Evolutionary conservation across 495 filamentous ascomycete genomes (phyloP).

Genomic region (Trichoderma virens): DNA sequence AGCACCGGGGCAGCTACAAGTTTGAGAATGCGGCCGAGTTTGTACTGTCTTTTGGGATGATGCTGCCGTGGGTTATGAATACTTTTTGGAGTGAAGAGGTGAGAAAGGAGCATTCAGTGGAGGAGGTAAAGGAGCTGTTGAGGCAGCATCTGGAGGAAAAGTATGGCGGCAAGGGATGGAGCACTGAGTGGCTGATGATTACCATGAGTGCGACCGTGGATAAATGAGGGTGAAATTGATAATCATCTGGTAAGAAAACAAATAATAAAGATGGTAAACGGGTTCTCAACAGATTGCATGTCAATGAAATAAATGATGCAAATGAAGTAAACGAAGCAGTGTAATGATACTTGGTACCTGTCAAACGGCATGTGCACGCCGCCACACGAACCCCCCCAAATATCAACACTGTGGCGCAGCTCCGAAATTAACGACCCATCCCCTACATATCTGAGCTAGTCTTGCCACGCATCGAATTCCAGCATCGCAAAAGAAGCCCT

Average conservation of each 20-base stretch:
- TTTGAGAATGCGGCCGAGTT: constrained; percentile 26
- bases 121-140: constrained; percentile 26
- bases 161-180: constrained; percentile 27
- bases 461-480: neutral
- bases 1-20: constrained; percentile 18
- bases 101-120: constrained; percentile 22
- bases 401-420: no score
- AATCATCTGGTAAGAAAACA: neutral
- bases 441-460: no score
- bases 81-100: constrained; percentile 32
- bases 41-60: constrained; percentile 24
- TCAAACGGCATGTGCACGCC: no score
- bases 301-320: no score
- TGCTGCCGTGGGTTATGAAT: constrained; percentile 30
- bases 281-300: no score
- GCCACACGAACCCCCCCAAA: no score
- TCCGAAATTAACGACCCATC: no score
- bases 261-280: no score
- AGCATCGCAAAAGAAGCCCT: neutral
- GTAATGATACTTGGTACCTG: no score
- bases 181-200: neutral
- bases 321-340: no score
- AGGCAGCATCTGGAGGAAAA: constrained; percentile 28
- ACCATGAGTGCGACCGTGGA: neutral
- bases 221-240: neutral